Evolutionary conservation across 805 yeast species (phyloP).

Genomic region (Candida sithepensis): DNA sequence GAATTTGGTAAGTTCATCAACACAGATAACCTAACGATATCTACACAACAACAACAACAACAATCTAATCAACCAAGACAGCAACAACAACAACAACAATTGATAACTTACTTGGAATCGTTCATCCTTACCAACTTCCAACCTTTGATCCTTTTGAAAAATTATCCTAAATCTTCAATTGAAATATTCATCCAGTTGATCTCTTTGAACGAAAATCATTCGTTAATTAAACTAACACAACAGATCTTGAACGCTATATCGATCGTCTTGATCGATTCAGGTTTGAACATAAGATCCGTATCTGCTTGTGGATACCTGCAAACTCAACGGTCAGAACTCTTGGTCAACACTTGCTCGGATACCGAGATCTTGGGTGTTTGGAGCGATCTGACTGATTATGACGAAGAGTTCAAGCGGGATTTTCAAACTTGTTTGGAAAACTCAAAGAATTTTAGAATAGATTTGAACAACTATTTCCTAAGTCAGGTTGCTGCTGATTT

Average conservation of each 20-base stretch:
- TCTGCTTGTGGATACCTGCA: constrained; percentile 54
- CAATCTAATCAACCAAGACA: too few relatives aligned
- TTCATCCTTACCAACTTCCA: constrained; percentile 34
- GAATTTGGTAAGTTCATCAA: constrained; percentile 46
- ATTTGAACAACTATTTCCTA: constrained; percentile 43
- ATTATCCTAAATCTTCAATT: constrained; percentile 88
- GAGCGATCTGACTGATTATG: constrained; percentile 37
- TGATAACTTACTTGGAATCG: constrained; percentile 35
- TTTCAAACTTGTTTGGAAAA: constrained; percentile 34
- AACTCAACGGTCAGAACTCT: constrained; percentile 15
- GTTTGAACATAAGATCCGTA: constrained; percentile 73
- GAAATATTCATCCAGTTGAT: constrained; percentile 72
- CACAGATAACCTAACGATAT: constrained; percentile 20
- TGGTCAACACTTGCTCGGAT: constrained; percentile 42
- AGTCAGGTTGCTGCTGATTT: constrained; percentile 3
- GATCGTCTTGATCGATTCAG: constrained; percentile 79
- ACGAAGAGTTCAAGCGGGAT: constrained; percentile 30
- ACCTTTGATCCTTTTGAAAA: constrained; percentile 49
- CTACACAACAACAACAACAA: constrained; percentile 22
- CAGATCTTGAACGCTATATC: constrained; percentile 57
- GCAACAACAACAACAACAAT: too few relatives aligned
- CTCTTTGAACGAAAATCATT: constrained; percentile 36
- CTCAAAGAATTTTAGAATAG: constrained; percentile 42
- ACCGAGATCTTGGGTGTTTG: constrained; percentile 60
- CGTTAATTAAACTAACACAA: constrained; percentile 36